These are phyloP conservation scores for Iris macrosiphon DNA, from an alignment of 106 monocot species.

Conservation along the genomic window DNA sequence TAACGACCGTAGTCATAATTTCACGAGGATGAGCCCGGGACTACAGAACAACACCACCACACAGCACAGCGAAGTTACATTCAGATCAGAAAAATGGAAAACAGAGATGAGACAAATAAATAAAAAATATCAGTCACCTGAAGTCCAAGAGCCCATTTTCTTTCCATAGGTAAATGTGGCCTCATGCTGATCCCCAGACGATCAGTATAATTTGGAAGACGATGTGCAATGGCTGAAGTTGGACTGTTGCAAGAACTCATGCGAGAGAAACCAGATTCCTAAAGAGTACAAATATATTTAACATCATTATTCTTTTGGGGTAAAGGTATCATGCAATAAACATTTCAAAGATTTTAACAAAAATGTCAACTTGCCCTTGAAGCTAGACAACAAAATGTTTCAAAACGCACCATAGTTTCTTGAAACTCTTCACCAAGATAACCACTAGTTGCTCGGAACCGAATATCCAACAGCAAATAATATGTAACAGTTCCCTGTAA, in stretches of 20 bases:
- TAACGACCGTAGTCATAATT: constrained; percentile 65
- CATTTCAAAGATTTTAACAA: too few species aligned
- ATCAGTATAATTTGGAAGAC: constrained; percentile 29
- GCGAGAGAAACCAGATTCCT: constrained; percentile 36
- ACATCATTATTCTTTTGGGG: too few species aligned
- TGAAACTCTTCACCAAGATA: constrained; percentile 67
- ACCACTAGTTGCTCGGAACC: constrained; percentile 43
- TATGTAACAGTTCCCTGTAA: constrained; percentile 73
- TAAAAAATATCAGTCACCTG: constrained; percentile 42
- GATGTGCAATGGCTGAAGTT: constrained; percentile 15
- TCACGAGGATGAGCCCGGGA: constrained; percentile 70
- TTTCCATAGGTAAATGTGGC: constrained; percentile 43
- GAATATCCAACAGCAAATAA: constrained; percentile 65
- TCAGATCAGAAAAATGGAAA: too few species aligned
- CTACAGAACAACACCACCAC: constrained; percentile 19
- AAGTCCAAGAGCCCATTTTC: constrained; percentile 83
- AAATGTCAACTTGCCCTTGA: not conserved
- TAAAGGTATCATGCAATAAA: too few species aligned
- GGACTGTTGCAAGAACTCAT: constrained; percentile 18
- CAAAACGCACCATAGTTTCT: constrained; percentile 50
- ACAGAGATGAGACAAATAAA: not conserved
- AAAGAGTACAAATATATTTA: constrained; percentile 3
- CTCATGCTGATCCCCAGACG: constrained; percentile 34
- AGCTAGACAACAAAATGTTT: not conserved
- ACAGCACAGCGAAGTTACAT: not conserved